Base-by-base conservation (phyloP, 371 early-diverging fungal genomes). In the Circinella umbellata region DNA sequence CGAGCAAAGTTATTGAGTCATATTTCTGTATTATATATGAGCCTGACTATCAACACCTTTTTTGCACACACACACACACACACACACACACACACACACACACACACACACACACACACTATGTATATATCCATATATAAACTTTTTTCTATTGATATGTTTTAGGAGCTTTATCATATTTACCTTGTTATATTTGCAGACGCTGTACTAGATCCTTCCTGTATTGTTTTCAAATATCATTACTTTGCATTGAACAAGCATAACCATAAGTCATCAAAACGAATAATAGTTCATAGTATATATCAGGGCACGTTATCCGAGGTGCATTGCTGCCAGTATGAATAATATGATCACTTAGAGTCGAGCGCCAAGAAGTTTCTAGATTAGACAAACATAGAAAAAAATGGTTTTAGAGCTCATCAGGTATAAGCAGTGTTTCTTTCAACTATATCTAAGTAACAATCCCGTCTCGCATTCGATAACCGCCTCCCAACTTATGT, bases 291-390 rank as follows among this genome's bases (percentile, higher is more conserved):
- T 90, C 90, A 64, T 87, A 88, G 61, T 86, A 78, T 46, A 89
- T 87, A 15, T 82, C 85, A 60, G 73, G 70, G 27, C 88, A 85
- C 27, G 77, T 69, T 10, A 90, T 80, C 38, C 87, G 82, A 14
- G 88, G 87, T 65, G 87, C 85, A 73, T 88, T 86, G n/a, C 87
- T 87, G 4, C 87, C 82, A 4, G 84, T 80, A 14, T 83, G 79
- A 49, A 84, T 86, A 39, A 79, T 67, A 63, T 84, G 84, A 47
- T 80, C 84, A 61, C 86, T 86, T 4, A 88, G 59, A 1, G 88
- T 85, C 7, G 88, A 88, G 4, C 89, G 81, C 90, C 90, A 90
- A 69, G 87, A 86, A 17, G 88, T 87, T 69, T 88, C 89, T 89
- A 76, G 7, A 70, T 66, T 18, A 47, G 9, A n/a, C 4, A 13